Evolutionary conservation across 306 rosid genomes (phyloP).

Genomic region (Malus orientalis): DNA sequence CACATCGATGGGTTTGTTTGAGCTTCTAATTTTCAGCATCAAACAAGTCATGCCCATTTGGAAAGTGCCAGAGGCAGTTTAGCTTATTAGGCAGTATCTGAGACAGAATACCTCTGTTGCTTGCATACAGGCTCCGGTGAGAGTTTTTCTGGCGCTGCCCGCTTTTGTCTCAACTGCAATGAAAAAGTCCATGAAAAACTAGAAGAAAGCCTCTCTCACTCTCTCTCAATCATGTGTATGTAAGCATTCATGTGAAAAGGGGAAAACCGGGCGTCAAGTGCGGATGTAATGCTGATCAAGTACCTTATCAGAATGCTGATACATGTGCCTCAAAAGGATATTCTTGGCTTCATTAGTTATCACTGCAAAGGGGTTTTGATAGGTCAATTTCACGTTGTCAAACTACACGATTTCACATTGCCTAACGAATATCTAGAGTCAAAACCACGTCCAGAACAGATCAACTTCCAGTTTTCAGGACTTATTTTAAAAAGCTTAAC

Average conservation of each 20-base stretch:
- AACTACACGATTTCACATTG: background rate
- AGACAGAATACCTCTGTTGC: constrained; percentile 49
- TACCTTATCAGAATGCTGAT: constrained; percentile 56
- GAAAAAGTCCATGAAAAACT: constrained; percentile 14
- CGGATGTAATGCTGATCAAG: background rate
- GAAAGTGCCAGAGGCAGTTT: background rate
- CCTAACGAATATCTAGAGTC: background rate
- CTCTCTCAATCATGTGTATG: background rate
- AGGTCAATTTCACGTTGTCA: constrained; percentile 5
- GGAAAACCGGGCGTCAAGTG: background rate
- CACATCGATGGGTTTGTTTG: constrained; percentile 5
- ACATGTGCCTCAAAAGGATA: constrained; percentile 77
- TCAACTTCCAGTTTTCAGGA: background rate
- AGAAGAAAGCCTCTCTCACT: background rate
- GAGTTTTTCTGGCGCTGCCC: constrained; percentile 69
- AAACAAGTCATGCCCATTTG: background rate
- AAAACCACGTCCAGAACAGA: background rate
- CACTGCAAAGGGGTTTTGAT: constrained; percentile 43
- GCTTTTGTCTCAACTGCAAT: constrained; percentile 69
- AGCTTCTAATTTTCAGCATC: background rate
- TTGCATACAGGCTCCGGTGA: constrained; percentile 66
- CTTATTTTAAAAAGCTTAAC: background rate
- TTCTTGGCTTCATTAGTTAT: constrained; percentile 65
- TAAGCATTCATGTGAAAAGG: background rate
- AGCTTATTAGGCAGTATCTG: constrained; percentile 15